A percentile compares a stretch with the other conserved stretches of the same genome.
Evolutionary conservation across 768 basidiomycete genomes (phyloP).

Genomic region (Podaxis carcinomalis): DNA sequence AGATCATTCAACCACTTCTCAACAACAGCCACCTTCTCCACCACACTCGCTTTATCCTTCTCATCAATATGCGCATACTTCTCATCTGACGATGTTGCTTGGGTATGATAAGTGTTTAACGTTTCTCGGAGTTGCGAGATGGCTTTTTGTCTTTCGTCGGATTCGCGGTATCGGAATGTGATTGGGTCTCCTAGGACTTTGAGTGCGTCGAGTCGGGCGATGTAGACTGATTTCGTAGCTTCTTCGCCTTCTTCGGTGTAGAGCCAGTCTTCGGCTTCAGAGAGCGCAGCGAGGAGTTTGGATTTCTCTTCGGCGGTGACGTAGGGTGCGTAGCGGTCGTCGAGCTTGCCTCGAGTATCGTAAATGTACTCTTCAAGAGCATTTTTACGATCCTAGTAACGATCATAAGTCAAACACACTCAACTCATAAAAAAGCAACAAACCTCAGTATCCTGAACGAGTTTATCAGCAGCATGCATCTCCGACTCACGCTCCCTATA

Average conservation of each 20-base stretch:
- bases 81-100: conserved; percentile 83
- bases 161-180: conserved; percentile 75
- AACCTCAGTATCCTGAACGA: conserved; percentile 97
- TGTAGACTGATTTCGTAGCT: conserved; percentile 93
- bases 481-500: conserved; percentile 79
- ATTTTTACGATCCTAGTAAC: conserved; percentile 86
- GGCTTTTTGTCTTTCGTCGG: conserved; percentile 73
- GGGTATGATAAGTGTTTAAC: conserved; percentile 78
- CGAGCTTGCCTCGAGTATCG: conserved; percentile 90
- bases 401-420: background rate
- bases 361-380: conserved; percentile 99
- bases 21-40: conserved; percentile 86
- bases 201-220: conserved; percentile 74
- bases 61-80: conserved; percentile 86
- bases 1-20: conserved; percentile 98
- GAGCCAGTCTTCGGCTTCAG: conserved; percentile 91
- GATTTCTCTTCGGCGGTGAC: conserved; percentile 75
- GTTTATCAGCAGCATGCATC: conserved; percentile 91
- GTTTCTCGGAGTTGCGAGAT: conserved; percentile 80
- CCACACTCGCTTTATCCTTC: conserved; percentile 78
- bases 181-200: conserved; percentile 88
- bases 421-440: conserved; percentile 18
- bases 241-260: conserved; percentile 98
- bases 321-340: conserved; percentile 77
- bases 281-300: conserved; percentile 63